Conservation (phyloP, 108 stramenopile species). For the Chaetoceros muelleri region DNA sequence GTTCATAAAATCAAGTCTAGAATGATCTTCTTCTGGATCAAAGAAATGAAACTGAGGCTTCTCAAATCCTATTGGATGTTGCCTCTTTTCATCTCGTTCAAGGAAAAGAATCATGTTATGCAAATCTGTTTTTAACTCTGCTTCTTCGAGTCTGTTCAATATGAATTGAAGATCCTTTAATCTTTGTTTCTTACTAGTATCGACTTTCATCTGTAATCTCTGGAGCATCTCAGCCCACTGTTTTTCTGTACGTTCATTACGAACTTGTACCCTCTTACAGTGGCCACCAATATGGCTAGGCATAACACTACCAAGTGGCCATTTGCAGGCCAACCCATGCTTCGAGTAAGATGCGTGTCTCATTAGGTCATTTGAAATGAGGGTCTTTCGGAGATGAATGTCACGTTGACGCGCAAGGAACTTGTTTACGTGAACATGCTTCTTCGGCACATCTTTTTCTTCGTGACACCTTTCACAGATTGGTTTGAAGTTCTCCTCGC, state of each 20-base stretch:
- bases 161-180: constrained; percentile 18
- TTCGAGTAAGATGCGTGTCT: constrained; percentile 68
- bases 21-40: constrained; percentile 61
- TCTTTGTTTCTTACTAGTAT: constrained; percentile 40
- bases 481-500: constrained; percentile 29
- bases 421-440: constrained; percentile 22
- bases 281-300: constrained; percentile 61
- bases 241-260: constrained; percentile 81
- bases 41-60: constrained; percentile 50
- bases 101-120: constrained; percentile 84
- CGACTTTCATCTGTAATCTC: constrained; percentile 24
- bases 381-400: constrained; percentile 62
- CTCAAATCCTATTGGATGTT: constrained; percentile 65
- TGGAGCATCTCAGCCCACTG: constrained; percentile 65
- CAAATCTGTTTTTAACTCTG: constrained; percentile 64
- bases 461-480: constrained; percentile 67
- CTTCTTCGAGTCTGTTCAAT: not conserved
- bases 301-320: constrained; percentile 67
- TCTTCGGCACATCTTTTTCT: constrained; percentile 38
- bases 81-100: constrained; percentile 47
- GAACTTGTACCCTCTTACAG: constrained; percentile 55
- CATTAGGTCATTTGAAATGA: constrained; percentile 62
- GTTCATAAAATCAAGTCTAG: not conserved
- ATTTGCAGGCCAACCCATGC: constrained; percentile 71
- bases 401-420: constrained; percentile 54